Evolutionary conservation across 805 yeast genomes (phyloP), one percentile per base, ranked within the genome.

Genomic region (Candida insectorum): DNA sequence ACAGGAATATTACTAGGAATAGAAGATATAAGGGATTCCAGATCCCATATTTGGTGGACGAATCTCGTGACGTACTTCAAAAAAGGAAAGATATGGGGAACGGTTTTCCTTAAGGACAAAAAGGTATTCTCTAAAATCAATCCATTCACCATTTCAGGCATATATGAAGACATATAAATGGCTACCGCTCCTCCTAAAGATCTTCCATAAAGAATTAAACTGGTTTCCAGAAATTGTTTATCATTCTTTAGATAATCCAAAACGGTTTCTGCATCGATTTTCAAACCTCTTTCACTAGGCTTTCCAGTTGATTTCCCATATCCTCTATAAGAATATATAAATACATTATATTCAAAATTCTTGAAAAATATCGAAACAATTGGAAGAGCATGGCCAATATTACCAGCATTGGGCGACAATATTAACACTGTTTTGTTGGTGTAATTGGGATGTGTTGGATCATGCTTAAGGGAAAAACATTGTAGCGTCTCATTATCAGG

Each of bases 171-270:
- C 33, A 87, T 73, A 58, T 87, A 84, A 13, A 88, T 74, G 6
- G 94, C 87, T 22, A 85, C 96, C 0, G 97, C 98, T 3, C 97
- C 97, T 22, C 98, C 98, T 9, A 91, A 62, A 7, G 96, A 85
- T 31, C 97, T 69, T 2, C 97, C 97, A 52, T 88, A 88, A 7
- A 88, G 64, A 1, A 86, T 62, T 2, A 89, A 41, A 8, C 78
- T 61, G 1, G 82, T 69, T 31, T 65, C 56, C 30, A 65, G 60
- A 35, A 79, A 69, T 40, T 72, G 79, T 9, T 63, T 61, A 47
- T 84, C 81, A 1, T 65, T 56, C 6, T 58, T 47, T n/a, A 91
- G 51, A 47, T 69, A 82, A 13, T 73, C 58, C 65, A 85, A 66
- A 2, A 81, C 79, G 0, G 87, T 67, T 42, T 80, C 81, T 1